Percentiles rank a stretch among this genome's conserved stretches.
Conservation (phyloP, 768 basidiomycete genomes). For the Multifurca ochricompacta region DNA sequence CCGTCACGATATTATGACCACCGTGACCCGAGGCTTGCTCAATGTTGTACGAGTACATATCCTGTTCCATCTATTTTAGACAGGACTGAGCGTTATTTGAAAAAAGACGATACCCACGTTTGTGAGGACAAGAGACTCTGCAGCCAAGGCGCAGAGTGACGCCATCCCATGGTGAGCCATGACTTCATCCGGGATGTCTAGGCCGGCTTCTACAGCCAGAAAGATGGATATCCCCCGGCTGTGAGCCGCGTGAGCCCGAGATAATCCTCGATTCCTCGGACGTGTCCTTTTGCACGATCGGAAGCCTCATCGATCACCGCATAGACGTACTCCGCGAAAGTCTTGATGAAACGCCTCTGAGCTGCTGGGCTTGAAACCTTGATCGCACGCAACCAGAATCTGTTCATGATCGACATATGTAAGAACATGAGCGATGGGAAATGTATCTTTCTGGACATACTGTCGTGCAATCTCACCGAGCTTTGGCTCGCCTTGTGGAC, state of each 20-base stretch:
- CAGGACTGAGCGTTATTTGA: not conserved
- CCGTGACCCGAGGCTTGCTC: slow-evolving; percentile 60
- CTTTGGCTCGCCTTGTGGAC: slow-evolving; percentile 1
- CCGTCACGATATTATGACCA: slow-evolving; percentile 66
- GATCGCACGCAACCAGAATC: slow-evolving; percentile 13
- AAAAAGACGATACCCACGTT: slow-evolving; percentile 25
- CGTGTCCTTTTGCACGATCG: slow-evolving; percentile 23
- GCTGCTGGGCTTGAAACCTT: slow-evolving; percentile 2
- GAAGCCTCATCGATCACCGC: slow-evolving; percentile 29
- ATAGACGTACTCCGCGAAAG: slow-evolving; percentile 27
- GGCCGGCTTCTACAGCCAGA: slow-evolving; percentile 47
- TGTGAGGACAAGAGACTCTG: slow-evolving; percentile 43
- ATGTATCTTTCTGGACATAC: too few species aligned
- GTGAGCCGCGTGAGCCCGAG: slow-evolving; percentile 46
- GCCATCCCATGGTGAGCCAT: slow-evolving; percentile 42
- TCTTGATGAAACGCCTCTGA: slow-evolving; percentile 27
- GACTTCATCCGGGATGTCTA: slow-evolving; percentile 49
- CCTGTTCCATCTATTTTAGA: slow-evolving; percentile 33
- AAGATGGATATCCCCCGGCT: slow-evolving; percentile 43
- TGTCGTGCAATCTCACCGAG: slow-evolving; percentile 12
- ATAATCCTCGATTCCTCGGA: slow-evolving; percentile 43
- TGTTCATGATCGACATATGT: not conserved
- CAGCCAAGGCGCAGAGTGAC: slow-evolving; percentile 39
- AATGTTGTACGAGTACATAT: slow-evolving; percentile 69
- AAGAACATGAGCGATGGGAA: too few species aligned